Conservation (phyloP, 257 asterid species). For the Marsdenia floribunda region DNA sequence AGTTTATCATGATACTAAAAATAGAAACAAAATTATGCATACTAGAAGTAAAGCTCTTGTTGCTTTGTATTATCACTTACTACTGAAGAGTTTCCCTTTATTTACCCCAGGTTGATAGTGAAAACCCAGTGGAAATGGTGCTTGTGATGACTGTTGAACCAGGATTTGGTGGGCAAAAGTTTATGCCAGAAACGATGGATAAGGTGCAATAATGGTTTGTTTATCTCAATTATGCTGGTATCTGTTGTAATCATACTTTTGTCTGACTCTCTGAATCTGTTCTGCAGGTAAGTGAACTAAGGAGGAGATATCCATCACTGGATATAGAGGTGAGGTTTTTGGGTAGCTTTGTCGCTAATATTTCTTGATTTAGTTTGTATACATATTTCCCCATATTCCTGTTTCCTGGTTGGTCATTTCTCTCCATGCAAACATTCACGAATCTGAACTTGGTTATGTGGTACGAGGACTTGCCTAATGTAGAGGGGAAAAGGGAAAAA, state of each 20-base stretch:
- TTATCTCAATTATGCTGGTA: neutral
- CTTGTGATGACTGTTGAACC: slow-evolving; percentile 97
- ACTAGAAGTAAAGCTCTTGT: neutral
- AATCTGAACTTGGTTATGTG: neutral
- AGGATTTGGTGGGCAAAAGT: slow-evolving; percentile 97
- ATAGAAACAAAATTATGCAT: neutral
- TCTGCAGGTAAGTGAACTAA: slow-evolving; percentile 54
- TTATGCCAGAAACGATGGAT: slow-evolving; percentile 92
- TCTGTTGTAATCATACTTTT: neutral
- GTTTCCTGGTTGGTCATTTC: neutral
- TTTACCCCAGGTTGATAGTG: slow-evolving; percentile 51
- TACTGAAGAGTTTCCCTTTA: slow-evolving; percentile 10
- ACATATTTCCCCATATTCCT: neutral
- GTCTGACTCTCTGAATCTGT: neutral
- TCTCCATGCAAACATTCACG: neutral
- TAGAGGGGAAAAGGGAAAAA: neutral
- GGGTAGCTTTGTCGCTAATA: neutral
- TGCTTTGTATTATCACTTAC: neutral
- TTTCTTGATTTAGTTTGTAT: neutral
- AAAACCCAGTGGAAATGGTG: slow-evolving; percentile 73
- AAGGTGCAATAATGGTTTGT: slow-evolving; percentile 43
- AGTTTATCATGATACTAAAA: neutral
- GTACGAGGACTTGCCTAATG: neutral
- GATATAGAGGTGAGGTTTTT: slow-evolving; percentile 64
- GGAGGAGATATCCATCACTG: slow-evolving; percentile 67